phyloP scores from a whole-genome alignment of 768 basidiomycete species.

The Lactarius sanguifluus region DNA sequence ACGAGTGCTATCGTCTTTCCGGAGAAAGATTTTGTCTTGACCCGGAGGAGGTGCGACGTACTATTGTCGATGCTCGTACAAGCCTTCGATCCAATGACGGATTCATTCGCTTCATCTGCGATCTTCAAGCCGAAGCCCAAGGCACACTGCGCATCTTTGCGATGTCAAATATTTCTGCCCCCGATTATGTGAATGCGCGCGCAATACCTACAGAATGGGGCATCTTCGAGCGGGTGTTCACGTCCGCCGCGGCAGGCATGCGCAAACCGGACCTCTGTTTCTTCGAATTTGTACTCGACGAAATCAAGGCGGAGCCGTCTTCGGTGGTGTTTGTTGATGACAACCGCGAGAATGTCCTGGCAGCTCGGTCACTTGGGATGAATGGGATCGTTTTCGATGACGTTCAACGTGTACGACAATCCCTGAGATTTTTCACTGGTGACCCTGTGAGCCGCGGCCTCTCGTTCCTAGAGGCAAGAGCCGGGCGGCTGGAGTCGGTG shows the following conservation, averaged over 20 bases:
- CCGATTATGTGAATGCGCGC: slow-evolving; percentile 49
- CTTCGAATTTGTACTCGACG: slow-evolving; percentile 49
- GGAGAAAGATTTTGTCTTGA: too few relatives aligned
- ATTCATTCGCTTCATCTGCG: slow-evolving; percentile 43
- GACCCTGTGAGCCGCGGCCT: slow-evolving; percentile 47
- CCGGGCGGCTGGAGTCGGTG: slow-evolving; percentile 44
- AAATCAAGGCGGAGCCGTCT: slow-evolving; percentile 36
- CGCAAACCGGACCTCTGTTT: slow-evolving; percentile 58
- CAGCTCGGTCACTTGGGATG: too few relatives aligned
- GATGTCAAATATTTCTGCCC: slow-evolving; percentile 61
- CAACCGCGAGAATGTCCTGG: slow-evolving; percentile 32
- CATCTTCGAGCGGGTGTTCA: slow-evolving; percentile 51
- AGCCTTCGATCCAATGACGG: too few relatives aligned
- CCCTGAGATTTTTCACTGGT: slow-evolving; percentile 46
- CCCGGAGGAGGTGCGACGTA: too few relatives aligned
- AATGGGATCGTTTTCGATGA: too few relatives aligned
- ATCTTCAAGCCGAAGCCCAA: slow-evolving; percentile 43
- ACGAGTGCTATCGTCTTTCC: too few relatives aligned
- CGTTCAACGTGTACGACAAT: too few relatives aligned
- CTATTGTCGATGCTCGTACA: too few relatives aligned
- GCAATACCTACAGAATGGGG: slow-evolving; percentile 49
- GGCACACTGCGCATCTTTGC: slow-evolving; percentile 47
- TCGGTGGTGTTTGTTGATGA: slow-evolving; percentile 53
- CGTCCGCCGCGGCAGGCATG: slow-evolving; percentile 51
- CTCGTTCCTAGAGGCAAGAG: slow-evolving; percentile 43